Conservation (phyloP, 129 eudicot genomes). For the Chrysanthemum lavandulifolium region DNA sequence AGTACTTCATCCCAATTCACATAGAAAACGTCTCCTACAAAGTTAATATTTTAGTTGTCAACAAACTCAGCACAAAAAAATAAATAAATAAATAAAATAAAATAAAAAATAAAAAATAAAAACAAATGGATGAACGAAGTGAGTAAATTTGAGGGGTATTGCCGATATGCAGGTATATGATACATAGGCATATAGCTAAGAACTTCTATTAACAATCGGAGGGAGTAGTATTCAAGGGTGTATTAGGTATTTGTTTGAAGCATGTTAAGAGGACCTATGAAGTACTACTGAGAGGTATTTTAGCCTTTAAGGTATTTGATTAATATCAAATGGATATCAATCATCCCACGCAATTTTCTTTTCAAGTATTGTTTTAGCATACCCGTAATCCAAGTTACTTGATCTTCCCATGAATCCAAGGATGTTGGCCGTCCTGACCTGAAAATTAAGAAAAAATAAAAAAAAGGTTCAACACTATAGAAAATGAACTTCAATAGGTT, state of each 20-base stretch:
- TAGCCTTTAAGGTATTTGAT: too few relatives aligned
- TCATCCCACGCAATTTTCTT: not conserved
- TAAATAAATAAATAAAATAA: not conserved
- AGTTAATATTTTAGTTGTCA: not conserved
- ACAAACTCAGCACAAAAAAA: not conserved
- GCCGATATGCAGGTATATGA: conserved; percentile 16
- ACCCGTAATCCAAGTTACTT: conserved; percentile 91
- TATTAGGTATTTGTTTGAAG: too few relatives aligned
- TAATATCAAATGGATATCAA: not conserved
- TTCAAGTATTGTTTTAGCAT: conserved; percentile 27
- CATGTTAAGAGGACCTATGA: too few relatives aligned
- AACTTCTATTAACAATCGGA: not conserved
- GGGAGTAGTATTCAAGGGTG: not conserved
- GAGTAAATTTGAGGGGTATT: conserved; percentile 19
- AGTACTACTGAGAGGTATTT: conserved; percentile 6
- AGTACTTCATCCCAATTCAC: conserved; percentile 97
- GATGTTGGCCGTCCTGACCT: conserved; percentile 90
- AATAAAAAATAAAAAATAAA: not conserved
- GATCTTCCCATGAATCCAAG: conserved; percentile 83
- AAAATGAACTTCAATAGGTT: not conserved
- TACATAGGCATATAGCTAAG: not conserved
- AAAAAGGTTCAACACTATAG: conserved; percentile 15
- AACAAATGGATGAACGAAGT: not conserved
- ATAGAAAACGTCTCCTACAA: conserved; percentile 93
- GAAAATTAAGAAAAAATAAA: conserved; percentile 3